Base-by-base conservation (phyloP, 495 filamentous ascomycete genomes). In the Podospora australis region DNA sequence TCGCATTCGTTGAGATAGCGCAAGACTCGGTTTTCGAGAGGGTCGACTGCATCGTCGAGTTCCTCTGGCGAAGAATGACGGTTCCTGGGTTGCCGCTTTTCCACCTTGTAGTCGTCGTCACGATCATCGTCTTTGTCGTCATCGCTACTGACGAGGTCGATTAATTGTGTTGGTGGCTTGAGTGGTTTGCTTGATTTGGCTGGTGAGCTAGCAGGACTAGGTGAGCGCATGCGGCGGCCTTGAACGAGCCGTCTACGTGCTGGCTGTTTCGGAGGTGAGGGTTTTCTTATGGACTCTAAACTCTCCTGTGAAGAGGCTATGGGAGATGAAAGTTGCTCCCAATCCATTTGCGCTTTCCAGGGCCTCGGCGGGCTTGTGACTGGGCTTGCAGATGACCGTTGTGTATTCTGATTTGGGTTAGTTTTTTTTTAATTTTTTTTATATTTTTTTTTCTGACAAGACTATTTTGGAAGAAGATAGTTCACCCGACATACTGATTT, bases 1-100 rank as follows among this genome's bases (percentile, higher is more conserved):
- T 78, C 74, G 65, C 87, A 92, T 1, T 73, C 82, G 59, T 98
- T 97, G 66, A 98, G 80, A 61, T 88, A 95, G 0, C 79, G 73
- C 14, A 97, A 68, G 1, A 96, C 79, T 30, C 67, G 56, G 39
- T 59, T 78, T 5, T 59, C 58, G 8, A 55, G 52, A 1, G 48
- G 40, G 20, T 51, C 21, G 2, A 55, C 54, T 4, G 57, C 45
- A 1, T 39, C 35, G 6, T 45, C 14, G 3, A 38, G 43, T 16
- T 51, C 43, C 4, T 20, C 42, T 3, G 39, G 50, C 13, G 57
- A 54, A 2, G 56, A 49, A 4, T n/a, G 42, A 2, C 44, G 52
- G 2, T 42, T 48, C 6, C 50, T 43, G 1, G 53, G 44, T 36
- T 25, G 38, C 17, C 38, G 50, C 5, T 36, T 21, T 28, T 54